phyloP scores from a whole-genome alignment of 2,329 filamentous ascomycete genomes.

The Colletotrichum incanum region DNA sequence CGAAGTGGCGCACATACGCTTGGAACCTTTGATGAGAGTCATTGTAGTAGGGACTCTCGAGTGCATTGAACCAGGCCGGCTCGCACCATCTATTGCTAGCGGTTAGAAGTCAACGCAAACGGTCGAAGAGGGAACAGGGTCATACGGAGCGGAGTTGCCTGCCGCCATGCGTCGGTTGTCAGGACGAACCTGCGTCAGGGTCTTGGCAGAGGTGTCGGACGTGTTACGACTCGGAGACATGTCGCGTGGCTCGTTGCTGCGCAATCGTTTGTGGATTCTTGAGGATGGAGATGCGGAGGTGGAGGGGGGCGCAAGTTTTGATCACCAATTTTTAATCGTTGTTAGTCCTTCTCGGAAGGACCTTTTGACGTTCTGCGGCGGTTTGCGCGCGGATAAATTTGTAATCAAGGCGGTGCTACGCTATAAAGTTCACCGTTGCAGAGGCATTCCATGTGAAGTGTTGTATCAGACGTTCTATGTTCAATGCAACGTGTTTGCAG shows the following conservation, averaged over 20 bases:
- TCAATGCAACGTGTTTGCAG: constrained; percentile 2
- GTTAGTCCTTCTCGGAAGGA: too few relatives aligned
- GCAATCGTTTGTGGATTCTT: neutral
- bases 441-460: constrained; percentile 15
- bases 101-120: neutral
- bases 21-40: constrained; percentile 73
- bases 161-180: neutral
- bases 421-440: constrained; percentile 12
- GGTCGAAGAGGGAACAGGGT: neutral
- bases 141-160: constrained; percentile 28
- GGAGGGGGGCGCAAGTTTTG: neutral
- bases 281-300: neutral
- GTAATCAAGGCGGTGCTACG: neutral
- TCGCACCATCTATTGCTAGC: constrained; percentile 43
- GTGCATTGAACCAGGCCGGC: constrained; percentile 49
- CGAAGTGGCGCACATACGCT: constrained; percentile 69
- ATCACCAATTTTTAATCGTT: neutral
- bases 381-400: neutral
- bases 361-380: neutral
- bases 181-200: neutral
- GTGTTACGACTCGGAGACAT: neutral
- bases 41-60: constrained; percentile 72
- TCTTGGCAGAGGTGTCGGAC: neutral
- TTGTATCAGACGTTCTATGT: constrained; percentile 14
- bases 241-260: neutral